Evolutionary conservation across 2,329 filamentous ascomycete genomes (phyloP), one percentile per base, ranked within the genome.

Genomic region (Paraphaeosphaeria minitans): DNA sequence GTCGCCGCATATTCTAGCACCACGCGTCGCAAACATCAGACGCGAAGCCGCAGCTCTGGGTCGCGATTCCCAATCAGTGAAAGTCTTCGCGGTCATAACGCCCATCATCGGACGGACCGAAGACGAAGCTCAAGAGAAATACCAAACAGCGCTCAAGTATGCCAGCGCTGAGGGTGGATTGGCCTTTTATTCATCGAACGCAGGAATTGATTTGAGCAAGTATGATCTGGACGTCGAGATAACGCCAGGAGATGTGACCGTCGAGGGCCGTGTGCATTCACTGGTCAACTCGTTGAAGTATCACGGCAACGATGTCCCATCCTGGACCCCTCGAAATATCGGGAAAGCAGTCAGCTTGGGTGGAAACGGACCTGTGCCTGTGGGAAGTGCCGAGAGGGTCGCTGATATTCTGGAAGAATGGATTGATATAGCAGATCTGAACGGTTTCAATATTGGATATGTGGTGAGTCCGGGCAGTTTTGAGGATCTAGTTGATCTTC

Each of bases 181-280:
- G 53, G 86, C 88, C 1, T 74, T 91, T 24, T 91, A 90, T 65
- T 87, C 87, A 13, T 88, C 88, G 1, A 91, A 88, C 87, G 90
- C 88, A 0, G 89, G 86, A 1, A 85, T 87, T 47, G 84, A 89
- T 67, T 74, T 88, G 42, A 77, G 80, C 12, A 73, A 80, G 33
- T 88, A 87, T 62, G 81, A 45, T 45, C 42, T 45, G 8, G 75
- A 0, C 84, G 88, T 48, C 9, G 31, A 29, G 27, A 73, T 77
- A 43, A 61, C 78, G 16, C 62, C 78, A 5, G 75, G 51, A 12
- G 62, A 60, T 47, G 53, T 55, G 27, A 60, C 57, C 14, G 46
- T 56, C n/a, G 62, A 53, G 42, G 39, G 49, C 10, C 57, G 57
- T 7, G 41, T 59, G 12, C 63, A 61, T 70, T 45, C 42, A 22